These are phyloP conservation scores for Scutellaria barbata DNA, from an alignment of 257 asterid species.

Conservation along the genomic window DNA sequence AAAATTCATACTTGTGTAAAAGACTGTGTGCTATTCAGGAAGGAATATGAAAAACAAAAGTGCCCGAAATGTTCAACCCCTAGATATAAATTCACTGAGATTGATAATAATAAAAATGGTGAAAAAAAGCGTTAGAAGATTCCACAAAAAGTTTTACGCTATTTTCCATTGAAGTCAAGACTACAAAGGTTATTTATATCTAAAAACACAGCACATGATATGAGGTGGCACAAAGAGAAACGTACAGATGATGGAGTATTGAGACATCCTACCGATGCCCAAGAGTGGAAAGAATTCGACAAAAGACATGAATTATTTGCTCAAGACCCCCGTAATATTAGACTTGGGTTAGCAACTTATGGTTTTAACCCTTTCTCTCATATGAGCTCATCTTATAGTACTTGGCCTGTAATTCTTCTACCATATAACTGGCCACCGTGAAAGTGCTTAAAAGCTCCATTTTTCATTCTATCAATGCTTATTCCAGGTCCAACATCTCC, in stretches of 20 bases:
- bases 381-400: background rate
- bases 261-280: background rate
- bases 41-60: background rate
- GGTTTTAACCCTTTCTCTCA: background rate
- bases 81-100: background rate
- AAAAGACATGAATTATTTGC: background rate
- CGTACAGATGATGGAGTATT: background rate
- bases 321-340: background rate
- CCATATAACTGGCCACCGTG: slow-evolving; percentile 22
- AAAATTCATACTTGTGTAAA: background rate
- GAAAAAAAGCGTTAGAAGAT: background rate
- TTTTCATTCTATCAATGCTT: slow-evolving; percentile 20
- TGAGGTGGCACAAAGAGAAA: slow-evolving; percentile 1
- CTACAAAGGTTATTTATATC: slow-evolving; percentile 1
- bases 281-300: slow-evolving; percentile 4
- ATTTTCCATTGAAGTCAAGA: background rate
- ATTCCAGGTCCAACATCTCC: slow-evolving; percentile 21
- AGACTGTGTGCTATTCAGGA: background rate
- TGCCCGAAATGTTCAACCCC: background rate
- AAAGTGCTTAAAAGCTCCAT: slow-evolving; percentile 17
- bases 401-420: background rate
- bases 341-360: background rate
- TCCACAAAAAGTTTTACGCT: no score
- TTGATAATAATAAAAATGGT: background rate
- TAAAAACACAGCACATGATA: background rate